A percentile compares a stretch with the other conserved stretches of the same genome.
phyloP scores from a whole-genome alignment of 1,284 basidiomycete species.

The Trichosporon coremiiforme region DNA sequence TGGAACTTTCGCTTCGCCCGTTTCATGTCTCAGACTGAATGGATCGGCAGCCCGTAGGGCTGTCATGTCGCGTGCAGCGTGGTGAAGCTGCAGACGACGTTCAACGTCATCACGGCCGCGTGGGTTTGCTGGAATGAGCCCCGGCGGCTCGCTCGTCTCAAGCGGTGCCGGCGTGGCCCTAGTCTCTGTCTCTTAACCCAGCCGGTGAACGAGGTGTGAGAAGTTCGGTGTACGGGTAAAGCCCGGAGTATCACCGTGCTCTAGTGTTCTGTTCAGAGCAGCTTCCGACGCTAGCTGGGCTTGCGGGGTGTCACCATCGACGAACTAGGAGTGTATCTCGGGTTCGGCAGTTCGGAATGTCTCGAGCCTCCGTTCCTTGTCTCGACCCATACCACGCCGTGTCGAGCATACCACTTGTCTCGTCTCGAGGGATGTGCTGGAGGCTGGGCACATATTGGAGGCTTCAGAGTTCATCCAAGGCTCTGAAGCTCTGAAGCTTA shows the following conservation, averaged over 20 bases:
- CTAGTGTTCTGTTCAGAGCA: neutral
- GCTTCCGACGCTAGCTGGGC: no score
- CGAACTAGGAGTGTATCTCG: no score
- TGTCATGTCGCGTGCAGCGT: neutral
- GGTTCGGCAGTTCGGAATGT: no score
- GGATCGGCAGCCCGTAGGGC: neutral
- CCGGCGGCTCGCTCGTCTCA: neutral
- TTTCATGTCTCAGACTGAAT: conserved; percentile 9
- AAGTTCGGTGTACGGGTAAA: neutral
- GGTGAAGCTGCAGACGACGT: neutral
- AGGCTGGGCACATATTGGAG: neutral
- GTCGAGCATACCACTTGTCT: no score
- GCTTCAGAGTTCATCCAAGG: neutral
- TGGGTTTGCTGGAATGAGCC: no score
- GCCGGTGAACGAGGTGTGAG: neutral
- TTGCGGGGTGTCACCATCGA: no score
- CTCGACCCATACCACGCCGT: no score
- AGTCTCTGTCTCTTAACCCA: neutral
- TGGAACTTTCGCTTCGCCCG: neutral
- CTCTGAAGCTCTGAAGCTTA: conserved; percentile 4
- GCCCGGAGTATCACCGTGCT: neutral
- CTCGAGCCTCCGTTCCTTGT: neutral
- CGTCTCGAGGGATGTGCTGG: neutral
- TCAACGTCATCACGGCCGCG: neutral
- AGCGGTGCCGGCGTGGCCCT: neutral